These are phyloP conservation scores for Theobroma cacao DNA, from an alignment of 345 rosid species.

Conservation along the genomic window DNA sequence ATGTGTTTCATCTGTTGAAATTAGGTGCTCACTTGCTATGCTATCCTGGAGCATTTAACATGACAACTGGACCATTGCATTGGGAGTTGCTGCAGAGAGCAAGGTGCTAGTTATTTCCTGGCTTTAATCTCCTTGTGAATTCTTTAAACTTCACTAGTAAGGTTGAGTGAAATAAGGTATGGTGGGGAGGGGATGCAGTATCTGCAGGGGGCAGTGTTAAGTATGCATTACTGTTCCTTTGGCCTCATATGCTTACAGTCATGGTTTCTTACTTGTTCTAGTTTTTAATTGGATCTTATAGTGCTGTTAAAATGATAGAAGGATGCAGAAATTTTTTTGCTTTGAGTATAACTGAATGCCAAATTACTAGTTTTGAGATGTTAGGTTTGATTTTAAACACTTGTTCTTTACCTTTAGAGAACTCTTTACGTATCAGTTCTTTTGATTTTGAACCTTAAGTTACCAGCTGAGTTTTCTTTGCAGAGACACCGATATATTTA, in stretches of 20 bases:
- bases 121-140: neutral
- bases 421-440: neutral
- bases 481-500: neutral
- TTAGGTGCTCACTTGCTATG: slow-evolving; percentile 93
- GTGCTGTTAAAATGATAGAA: neutral
- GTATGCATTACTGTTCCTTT: neutral
- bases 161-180: neutral
- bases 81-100: slow-evolving; percentile 93
- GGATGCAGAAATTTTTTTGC: neutral
- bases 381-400: neutral
- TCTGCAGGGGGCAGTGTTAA: neutral
- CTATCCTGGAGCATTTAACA: slow-evolving; percentile 97
- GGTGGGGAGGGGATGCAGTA: neutral
- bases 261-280: neutral
- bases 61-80: slow-evolving; percentile 94
- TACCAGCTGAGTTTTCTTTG: neutral
- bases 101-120: slow-evolving; percentile 40
- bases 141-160: neutral
- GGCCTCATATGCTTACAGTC: neutral
- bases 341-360: neutral
- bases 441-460: neutral
- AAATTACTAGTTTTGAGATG: neutral
- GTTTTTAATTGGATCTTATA: neutral
- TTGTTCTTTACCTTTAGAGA: neutral
- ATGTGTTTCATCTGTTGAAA: slow-evolving; percentile 20